Base-by-base conservation (phyloP, 768 basidiomycete genomes). In the Pholiota microspora region DNA sequence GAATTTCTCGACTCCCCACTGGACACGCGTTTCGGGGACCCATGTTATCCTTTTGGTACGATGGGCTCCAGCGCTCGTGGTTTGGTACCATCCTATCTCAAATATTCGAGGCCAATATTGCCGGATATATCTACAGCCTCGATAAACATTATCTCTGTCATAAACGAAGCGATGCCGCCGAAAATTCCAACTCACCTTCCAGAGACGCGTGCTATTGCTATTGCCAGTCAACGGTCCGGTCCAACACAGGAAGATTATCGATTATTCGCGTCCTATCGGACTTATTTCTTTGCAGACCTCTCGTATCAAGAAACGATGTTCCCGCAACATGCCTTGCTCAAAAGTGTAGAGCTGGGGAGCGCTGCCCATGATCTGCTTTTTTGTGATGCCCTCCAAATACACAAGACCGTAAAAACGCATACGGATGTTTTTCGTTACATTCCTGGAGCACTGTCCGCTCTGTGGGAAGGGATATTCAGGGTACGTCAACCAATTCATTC, bases 381-480 rank as follows among this genome's bases (percentile, higher is more conserved):
- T 51, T 52, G 58, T 7, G 38, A 54, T 8, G 51, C 60, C 29
- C 46, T 65, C 21, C 16, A 49, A 50, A 56, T 48, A 15, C 34
- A 51, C 12, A 29, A 29, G 29, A 45, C 42, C 47, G 31, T 9
- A 36, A 32, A 10, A 31, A 24, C 45, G 15, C 50, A 53, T 16
- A 32, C 58, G 21, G 55, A 68, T 44, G 53, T 59, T 4, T 63
- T 65, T 21, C 29, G 25, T 15, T 64, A 62, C 59, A 62, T 69
- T 60, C 75, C 77, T 34, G 81, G 80, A 15, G 65, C 73, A 29
- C 71, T 86, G 51, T 71, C 79, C 25, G 84, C 83, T 2, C 62
- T 78, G 55, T 86, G 85, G 85, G 78, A 85, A 67, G 85, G 85
- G 1, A 72, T 71, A 45, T 81, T 77, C 63, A 81, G 81, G 80